Evolutionary conservation across 2,329 filamentous ascomycete genomes (phyloP).

Genomic region (Zymoseptoria passerinii): DNA sequence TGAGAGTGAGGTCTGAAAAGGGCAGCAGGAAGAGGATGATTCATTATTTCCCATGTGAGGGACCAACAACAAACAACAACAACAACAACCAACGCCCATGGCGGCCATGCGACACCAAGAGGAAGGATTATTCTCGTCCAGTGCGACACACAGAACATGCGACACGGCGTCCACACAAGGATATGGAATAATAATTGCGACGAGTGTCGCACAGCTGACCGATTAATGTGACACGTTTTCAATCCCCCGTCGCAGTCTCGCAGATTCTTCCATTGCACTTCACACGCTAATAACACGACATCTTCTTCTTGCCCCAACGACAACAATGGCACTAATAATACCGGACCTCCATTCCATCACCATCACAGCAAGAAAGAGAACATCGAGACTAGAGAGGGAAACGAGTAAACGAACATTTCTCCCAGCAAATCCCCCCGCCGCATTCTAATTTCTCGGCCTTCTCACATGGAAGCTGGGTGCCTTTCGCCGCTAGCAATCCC

Average conservation of each 20-base stretch:
- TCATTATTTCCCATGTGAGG: neutral
- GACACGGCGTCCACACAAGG: neutral
- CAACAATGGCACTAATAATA: neutral
- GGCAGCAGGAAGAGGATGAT: neutral
- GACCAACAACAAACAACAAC: neutral
- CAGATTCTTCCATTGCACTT: neutral
- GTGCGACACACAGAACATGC: neutral
- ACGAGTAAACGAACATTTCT: too few relatives aligned
- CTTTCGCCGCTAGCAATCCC: neutral
- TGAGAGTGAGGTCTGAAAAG: too few relatives aligned
- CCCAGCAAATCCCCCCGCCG: too few relatives aligned
- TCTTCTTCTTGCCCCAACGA: neutral
- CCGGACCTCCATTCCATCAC: neutral
- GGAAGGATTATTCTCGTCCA: neutral
- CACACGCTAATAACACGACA: neutral
- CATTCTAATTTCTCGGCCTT: neutral
- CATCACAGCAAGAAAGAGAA: neutral
- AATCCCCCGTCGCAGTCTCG: neutral
- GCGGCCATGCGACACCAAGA: neutral
- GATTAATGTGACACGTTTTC: neutral
- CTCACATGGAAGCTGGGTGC: neutral
- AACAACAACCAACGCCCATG: neutral
- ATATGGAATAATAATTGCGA: neutral
- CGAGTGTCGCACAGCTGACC: neutral
- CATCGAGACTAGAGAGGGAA: too few relatives aligned